These are phyloP conservation scores for Drechslerella dactyloides DNA, from an alignment of 2,329 filamentous ascomycete species.

Conservation along the genomic window DNA sequence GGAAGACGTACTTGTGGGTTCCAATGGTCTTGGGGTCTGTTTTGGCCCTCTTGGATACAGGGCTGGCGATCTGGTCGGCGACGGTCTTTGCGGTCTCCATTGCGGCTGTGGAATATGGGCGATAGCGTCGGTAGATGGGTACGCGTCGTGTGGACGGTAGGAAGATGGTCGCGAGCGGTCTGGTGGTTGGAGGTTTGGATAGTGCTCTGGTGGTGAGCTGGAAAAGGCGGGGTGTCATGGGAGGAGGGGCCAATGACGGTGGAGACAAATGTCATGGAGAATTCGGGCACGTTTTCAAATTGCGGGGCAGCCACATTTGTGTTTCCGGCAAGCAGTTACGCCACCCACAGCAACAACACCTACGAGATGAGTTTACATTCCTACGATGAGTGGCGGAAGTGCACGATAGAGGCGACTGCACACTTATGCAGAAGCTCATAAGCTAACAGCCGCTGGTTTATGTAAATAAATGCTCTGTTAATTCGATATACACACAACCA, in stretches of 20 bases:
- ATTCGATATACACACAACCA: too few relatives aligned
- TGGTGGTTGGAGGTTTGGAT: not conserved
- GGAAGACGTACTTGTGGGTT: slow-evolving; percentile 75
- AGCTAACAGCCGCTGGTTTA: too few relatives aligned
- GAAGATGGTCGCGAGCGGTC: not conserved
- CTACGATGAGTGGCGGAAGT: too few relatives aligned
- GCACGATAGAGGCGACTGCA: too few relatives aligned
- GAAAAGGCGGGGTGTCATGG: not conserved
- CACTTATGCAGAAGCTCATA: too few relatives aligned
- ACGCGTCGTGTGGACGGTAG: not conserved
- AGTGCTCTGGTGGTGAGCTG: not conserved
- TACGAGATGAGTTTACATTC: too few relatives aligned
- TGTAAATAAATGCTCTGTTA: too few relatives aligned
- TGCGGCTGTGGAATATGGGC: too few relatives aligned
- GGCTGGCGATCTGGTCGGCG: slow-evolving; percentile 34
- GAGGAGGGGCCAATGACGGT: too few relatives aligned
- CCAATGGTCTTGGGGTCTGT: slow-evolving; percentile 73
- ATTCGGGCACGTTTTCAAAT: too few relatives aligned
- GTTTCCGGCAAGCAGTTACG: not conserved
- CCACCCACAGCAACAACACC: not conserved
- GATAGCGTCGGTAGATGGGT: not conserved
- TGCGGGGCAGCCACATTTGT: too few relatives aligned
- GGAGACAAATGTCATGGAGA: not conserved
- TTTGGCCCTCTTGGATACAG: slow-evolving; percentile 77
- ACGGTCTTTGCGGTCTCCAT: slow-evolving; percentile 37